A percentile compares a stretch with the other conserved stretches of the same genome.
These are phyloP conservation scores for Cenchrus americanus DNA, from an alignment of 176 grass and related monocot genomes.

Conservation along the genomic window DNA sequence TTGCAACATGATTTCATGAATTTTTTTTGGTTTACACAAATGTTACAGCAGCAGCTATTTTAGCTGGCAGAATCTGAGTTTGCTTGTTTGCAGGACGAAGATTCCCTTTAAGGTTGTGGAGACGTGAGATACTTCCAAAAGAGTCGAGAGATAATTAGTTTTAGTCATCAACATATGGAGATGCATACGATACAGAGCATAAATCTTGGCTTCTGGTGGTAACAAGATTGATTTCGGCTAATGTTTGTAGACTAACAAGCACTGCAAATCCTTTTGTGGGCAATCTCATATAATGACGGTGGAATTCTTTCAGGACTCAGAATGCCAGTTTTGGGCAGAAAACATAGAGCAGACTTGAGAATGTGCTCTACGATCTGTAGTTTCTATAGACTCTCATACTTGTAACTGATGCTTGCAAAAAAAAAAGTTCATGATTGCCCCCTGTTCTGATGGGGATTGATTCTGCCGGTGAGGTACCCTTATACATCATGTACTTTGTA, in stretches of 20 bases:
- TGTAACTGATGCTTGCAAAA: slow-evolving; percentile 20
- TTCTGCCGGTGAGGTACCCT: background rate
- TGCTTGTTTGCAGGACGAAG: slow-evolving; percentile 32
- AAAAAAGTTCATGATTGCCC: background rate
- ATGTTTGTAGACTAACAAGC: slow-evolving; percentile 30
- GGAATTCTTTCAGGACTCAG: background rate
- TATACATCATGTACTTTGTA: background rate
- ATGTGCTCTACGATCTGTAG: slow-evolving; percentile 23
- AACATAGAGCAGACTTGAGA: slow-evolving; percentile 20
- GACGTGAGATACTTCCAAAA: slow-evolving; percentile 61
- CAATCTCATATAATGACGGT: background rate
- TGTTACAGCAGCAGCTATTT: slow-evolving; percentile 9
- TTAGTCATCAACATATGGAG: slow-evolving; percentile 1
- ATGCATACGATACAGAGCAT: slow-evolving; percentile 11
- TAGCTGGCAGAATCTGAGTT: slow-evolving; percentile 3
- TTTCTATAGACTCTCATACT: slow-evolving; percentile 5
- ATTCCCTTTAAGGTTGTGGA: slow-evolving; percentile 46
- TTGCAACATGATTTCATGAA: background rate
- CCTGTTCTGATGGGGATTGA: slow-evolving; percentile 4
- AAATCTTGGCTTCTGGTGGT: slow-evolving; percentile 3
- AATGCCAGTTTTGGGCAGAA: slow-evolving; percentile 20
- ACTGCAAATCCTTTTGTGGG: background rate
- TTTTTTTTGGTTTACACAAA: background rate
- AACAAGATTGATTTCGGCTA: slow-evolving; percentile 21
- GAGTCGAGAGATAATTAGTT: slow-evolving; percentile 53